These are phyloP conservation scores for Chaetomium strumarium DNA, from an alignment of 2,329 filamentous ascomycete species.

Conservation along the genomic window DNA sequence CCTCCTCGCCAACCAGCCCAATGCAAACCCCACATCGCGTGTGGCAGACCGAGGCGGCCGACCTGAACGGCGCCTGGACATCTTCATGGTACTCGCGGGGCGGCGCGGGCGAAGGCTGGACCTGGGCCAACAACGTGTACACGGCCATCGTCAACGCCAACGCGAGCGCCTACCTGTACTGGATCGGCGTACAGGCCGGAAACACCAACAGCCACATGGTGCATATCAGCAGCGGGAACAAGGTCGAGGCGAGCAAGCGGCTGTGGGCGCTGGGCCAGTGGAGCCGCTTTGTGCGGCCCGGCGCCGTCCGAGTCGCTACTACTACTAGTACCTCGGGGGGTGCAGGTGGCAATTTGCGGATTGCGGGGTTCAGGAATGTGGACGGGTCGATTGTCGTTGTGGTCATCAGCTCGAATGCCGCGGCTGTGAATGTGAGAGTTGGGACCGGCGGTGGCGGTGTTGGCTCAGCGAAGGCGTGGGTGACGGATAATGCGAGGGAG, in stretches of 20 bases:
- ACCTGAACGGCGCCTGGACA: slow-evolving; percentile 39
- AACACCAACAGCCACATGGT: slow-evolving; percentile 28
- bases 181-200: slow-evolving; percentile 33
- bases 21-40: slow-evolving; percentile 21
- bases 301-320: slow-evolving; percentile 26
- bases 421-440: slow-evolving; percentile 7
- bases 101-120: slow-evolving; percentile 45
- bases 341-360: slow-evolving; percentile 15
- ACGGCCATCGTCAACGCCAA: slow-evolving; percentile 44
- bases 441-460: neutral
- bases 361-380: slow-evolving; percentile 29
- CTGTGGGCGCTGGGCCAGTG: slow-evolving; percentile 30
- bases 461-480: slow-evolving; percentile 15
- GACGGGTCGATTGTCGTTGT: slow-evolving; percentile 30
- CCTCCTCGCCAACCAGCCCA: too few relatives aligned
- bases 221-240: slow-evolving; percentile 21
- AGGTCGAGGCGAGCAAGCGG: slow-evolving; percentile 25
- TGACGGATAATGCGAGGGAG: slow-evolving; percentile 19
- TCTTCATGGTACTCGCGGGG: slow-evolving; percentile 43
- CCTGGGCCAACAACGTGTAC: slow-evolving; percentile 51
- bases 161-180: slow-evolving; percentile 49
- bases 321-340: slow-evolving; percentile 24
- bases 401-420: slow-evolving; percentile 19
- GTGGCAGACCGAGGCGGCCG: slow-evolving; percentile 49
- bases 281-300: slow-evolving; percentile 29